phyloP scores from a whole-genome alignment of 805 yeast genomes.

The Zygoascus flipseniorum region DNA sequence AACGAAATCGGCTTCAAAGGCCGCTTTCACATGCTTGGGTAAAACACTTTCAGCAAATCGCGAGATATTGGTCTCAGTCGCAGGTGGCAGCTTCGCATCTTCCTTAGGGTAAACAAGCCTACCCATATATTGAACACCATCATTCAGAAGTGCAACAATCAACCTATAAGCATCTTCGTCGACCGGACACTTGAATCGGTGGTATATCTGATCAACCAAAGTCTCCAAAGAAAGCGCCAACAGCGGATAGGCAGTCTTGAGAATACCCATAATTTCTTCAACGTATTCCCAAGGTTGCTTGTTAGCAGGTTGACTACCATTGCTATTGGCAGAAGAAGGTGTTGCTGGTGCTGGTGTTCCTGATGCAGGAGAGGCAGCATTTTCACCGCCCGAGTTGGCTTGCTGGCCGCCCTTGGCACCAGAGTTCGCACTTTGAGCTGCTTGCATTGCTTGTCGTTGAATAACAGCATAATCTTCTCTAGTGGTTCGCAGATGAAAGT shows the following conservation, averaged over 20 bases:
- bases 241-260: constrained; percentile 94
- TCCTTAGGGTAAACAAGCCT: constrained; percentile 80
- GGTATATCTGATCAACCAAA: constrained; percentile 88
- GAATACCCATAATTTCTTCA: constrained; percentile 84
- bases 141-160: constrained; percentile 85
- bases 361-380: neutral
- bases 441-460: constrained; percentile 63
- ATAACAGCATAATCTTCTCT: constrained; percentile 87
- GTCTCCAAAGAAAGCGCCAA: constrained; percentile 90
- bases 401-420: constrained; percentile 5
- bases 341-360: constrained; percentile 4
- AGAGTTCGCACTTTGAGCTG: constrained; percentile 26
- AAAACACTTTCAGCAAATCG: constrained; percentile 89
- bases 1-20: constrained; percentile 87
- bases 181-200: constrained; percentile 83
- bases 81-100: constrained; percentile 80
- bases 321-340: neutral
- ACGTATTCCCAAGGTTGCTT: constrained; percentile 91
- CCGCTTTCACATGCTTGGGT: constrained; percentile 80
- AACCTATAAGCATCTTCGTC: constrained; percentile 95
- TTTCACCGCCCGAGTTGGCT: neutral
- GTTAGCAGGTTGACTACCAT: constrained; percentile 4
- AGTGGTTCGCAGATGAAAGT: constrained; percentile 90
- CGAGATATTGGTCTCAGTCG: constrained; percentile 80
- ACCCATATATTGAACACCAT: constrained; percentile 85